These are phyloP conservation scores for Leishmania braziliensis DNA, from an alignment of 208 protist genomes.

Conservation along the genomic window DNA sequence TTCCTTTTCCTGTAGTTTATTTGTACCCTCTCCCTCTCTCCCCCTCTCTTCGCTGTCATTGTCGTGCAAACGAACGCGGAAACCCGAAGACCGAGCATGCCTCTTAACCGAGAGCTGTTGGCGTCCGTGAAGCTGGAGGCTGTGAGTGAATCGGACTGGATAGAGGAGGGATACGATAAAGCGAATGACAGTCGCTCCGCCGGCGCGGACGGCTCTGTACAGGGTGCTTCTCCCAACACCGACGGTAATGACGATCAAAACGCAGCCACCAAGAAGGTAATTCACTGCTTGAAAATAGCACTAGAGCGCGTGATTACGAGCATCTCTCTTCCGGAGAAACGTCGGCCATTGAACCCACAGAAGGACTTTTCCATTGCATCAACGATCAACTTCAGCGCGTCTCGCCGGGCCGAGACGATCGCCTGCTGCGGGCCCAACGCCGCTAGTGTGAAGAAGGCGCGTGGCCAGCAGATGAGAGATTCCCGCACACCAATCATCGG, in stretches of 20 bases:
- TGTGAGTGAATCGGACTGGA: conserved; percentile 28
- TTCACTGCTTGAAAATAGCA: conserved; percentile 82
- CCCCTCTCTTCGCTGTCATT: neutral
- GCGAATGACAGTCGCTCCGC: conserved; percentile 14
- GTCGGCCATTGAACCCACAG: conserved; percentile 75
- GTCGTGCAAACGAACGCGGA: neutral
- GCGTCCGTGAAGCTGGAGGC: conserved; percentile 69
- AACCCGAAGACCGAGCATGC: conserved; percentile 22
- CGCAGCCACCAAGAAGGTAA: conserved; percentile 63
- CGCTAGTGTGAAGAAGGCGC: conserved; percentile 10
- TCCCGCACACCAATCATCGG: neutral
- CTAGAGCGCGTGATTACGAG: conserved; percentile 74
- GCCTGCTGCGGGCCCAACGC: conserved; percentile 44
- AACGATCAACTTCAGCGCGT: conserved; percentile 50
- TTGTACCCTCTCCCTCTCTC: neutral
- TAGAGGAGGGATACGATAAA: conserved; percentile 21
- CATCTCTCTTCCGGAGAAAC: conserved; percentile 84
- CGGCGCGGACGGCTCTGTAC: neutral
- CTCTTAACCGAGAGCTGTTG: conserved; percentile 71
- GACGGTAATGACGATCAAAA: conserved; percentile 39
- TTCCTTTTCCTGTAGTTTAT: neutral
- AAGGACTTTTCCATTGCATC: conserved; percentile 84
- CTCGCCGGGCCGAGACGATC: conserved; percentile 1
- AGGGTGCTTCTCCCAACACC: neutral
- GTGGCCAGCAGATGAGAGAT: neutral